Base-by-base conservation (phyloP, 2,329 filamentous ascomycete genomes). In the Scedosporium boydii region DNA sequence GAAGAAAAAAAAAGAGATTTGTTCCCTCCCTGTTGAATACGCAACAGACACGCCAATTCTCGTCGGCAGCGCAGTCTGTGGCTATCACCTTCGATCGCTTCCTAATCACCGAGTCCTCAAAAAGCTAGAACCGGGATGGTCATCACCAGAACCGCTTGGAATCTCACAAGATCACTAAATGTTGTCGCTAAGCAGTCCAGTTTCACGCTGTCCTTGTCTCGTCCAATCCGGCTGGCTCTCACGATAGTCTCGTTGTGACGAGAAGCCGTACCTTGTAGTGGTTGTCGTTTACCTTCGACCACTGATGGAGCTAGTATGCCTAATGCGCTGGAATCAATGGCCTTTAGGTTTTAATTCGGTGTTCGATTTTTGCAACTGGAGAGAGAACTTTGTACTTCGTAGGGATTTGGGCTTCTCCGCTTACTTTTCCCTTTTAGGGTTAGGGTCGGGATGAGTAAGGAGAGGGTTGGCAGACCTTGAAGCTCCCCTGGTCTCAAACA, bases 401-500 rank as follows among this genome's bases (percentile, higher is more conserved):
- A 38, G 34, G 34, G n/a, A 51, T 23, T 38, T 38, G 34, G 34
- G 10, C 10, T 38, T 38, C 34, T 38, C 34, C 34, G 34, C 34
- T 38, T 38, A 10, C 34, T 14, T 21, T 51, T n/a, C 55, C 27
- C 34, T 58, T 58, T 58, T 58, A 27, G 55, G 55, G 9, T 41
- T 16, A 26, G 55, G 21, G 26, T 48, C 21, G 14, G 27, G 46
- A 53, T 60, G 58, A 59, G 58, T 59, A 59, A 59, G 58, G 38
- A 42, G 18, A 59, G 51, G 48, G 7, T 48, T 48, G 21, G 21
- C n/a, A 29, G 14, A 12, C 34, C 23, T 42, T 21, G 51, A 5
- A 23, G 51, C 7, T 18, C 58, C 41, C 59, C 59, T 60, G 59
- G 29, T n/a, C 27, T 38, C 59, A 60, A 27, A 60, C 59, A 60